Base-by-base conservation (phyloP, 1,139 yeast species). In the Lodderomyces theae region DNA sequence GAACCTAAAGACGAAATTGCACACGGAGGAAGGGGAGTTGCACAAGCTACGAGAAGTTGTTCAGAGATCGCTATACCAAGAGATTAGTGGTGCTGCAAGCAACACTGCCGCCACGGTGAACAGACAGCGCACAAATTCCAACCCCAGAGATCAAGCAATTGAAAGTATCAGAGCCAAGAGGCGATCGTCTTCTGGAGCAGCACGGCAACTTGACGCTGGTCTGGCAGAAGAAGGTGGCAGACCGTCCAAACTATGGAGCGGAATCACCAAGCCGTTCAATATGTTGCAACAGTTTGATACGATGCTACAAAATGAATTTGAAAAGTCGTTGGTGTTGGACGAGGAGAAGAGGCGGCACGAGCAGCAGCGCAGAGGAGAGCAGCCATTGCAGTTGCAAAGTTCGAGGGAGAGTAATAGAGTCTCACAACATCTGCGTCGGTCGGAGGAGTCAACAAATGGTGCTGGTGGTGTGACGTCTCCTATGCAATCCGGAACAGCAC, bases 241-340 rank as follows among this genome's bases (percentile, higher is more conserved):
- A 48, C 28, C 49, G 7, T 60, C 66, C 22, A 56, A 61, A 24
- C 40, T 71, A 18, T 59, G 79, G 77, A 48, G 41, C 31, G 51
- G 51, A 8, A 35, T 50, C 23, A 39, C 79, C 11, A 82, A 77
- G 50, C 87, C 90, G 1, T 65, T 83, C 36, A 76, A 70, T 33
- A 66, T 82, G 43, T 69, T 84, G 34, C 86, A 81, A 50, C 88
- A 81, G 47, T 74, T 84, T 52, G 92, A 84, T 57, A 77, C 76
- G 38, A 69, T 82, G 62, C 63, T 84, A 22, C 87, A 79, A 53
- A 74, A 70, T 42, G 90, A 83, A 54, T 69, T 84, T 47, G 90
- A 83, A 51, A 77, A 56, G 61, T 80, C 64, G 23, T 64, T 65
- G 56, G 58, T 46, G 3, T 55, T 54, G 9, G 48, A 48, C 22